These are phyloP conservation scores for Penicillium sp. DNA, from an alignment of 2,329 filamentous ascomycete species.

Conservation along the genomic window DNA sequence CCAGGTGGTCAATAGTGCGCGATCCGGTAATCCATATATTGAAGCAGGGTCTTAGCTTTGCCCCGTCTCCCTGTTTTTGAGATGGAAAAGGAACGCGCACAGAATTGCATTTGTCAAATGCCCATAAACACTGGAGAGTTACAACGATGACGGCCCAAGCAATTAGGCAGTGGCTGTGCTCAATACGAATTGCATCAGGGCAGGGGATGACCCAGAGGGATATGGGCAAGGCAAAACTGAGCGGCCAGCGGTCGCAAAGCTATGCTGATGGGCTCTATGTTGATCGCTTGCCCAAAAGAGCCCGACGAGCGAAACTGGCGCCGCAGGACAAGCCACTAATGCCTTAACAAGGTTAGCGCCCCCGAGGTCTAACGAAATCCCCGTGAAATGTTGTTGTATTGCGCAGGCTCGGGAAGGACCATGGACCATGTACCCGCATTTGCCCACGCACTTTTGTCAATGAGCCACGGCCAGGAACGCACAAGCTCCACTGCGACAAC, in stretches of 20 bases:
- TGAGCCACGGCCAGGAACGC: constrained; percentile 12
- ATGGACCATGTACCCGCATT: neutral
- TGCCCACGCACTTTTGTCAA: constrained; percentile 8
- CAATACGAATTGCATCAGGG: neutral
- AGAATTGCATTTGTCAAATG: neutral
- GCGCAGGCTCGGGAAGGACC: constrained; percentile 8
- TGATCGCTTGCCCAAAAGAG: constrained; percentile 12
- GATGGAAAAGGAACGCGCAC: neutral
- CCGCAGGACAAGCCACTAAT: constrained; percentile 3
- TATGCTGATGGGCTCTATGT: constrained; percentile 9
- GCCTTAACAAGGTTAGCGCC: constrained; percentile 1
- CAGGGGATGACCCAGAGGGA: neutral
- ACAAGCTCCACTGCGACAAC: constrained; percentile 12
- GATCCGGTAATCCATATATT: neutral
- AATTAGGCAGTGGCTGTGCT: neutral
- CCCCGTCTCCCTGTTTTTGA: neutral
- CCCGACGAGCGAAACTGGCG: constrained; percentile 4
- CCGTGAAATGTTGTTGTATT: constrained; percentile 9
- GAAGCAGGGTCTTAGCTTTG: neutral
- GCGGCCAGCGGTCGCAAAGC: constrained; percentile 1
- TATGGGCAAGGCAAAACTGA: neutral
- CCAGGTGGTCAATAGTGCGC: neutral
- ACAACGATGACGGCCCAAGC: neutral
- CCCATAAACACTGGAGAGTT: neutral
- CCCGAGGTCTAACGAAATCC: constrained; percentile 5